phyloP scores from a whole-genome alignment of 75 land plant species.

The Sequoia sempervirens region DNA sequence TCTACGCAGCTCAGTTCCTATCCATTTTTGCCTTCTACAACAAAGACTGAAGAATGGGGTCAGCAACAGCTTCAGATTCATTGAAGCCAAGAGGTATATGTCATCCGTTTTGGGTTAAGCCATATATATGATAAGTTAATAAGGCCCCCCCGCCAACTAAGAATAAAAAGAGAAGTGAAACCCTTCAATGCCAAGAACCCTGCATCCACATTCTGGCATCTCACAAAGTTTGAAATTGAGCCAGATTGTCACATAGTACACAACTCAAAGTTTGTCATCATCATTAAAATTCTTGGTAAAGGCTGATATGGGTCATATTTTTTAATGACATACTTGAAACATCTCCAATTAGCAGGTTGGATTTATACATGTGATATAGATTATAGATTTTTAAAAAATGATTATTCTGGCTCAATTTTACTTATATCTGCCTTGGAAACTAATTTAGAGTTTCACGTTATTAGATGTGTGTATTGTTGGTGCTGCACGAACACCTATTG shows the following conservation, averaged over 20 bases:
- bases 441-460: neutral
- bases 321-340: too few species aligned
- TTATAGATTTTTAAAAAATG: neutral
- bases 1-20: neutral
- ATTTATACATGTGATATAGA: neutral
- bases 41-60: conserved; percentile 3
- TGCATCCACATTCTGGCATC: neutral
- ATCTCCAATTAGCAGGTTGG: neutral
- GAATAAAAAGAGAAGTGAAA: neutral
- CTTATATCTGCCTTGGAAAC: neutral
- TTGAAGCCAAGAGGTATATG: conserved; percentile 3
- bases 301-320: too few species aligned
- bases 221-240: neutral
- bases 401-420: neutral
- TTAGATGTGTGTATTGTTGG: conserved; percentile 97
- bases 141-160: too few species aligned
- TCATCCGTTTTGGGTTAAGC: neutral
- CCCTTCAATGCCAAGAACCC: neutral
- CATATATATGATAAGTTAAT: neutral
- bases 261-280: neutral
- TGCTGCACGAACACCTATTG: conserved; percentile 94
- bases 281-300: too few species aligned
- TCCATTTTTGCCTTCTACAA: neutral
- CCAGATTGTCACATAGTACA: neutral
- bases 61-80: conserved; percentile 2